Evolutionary conservation across 345 rosid species (phyloP), one percentile per base, ranked within the genome.

Genomic region (Moricandia arvensis): DNA sequence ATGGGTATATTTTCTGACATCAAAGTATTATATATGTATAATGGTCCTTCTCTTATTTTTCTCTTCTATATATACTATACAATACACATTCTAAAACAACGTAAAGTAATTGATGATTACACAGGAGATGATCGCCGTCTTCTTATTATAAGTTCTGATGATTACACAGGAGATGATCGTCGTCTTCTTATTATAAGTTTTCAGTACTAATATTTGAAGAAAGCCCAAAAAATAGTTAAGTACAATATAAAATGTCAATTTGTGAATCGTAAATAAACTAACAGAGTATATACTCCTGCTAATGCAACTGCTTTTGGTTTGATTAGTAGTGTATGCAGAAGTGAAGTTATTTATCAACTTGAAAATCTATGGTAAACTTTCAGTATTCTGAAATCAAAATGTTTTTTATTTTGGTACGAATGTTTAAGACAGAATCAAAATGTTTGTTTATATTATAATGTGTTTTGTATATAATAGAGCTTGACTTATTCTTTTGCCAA

Each of bases 401-500:
- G 0, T 29, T 29, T 29, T 29, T 29, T 29, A 1, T 29, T 29
- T 29, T 29, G 31, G 3, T 29, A 29, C 31, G 31, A 29, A 29
- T 29, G 31, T 29, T 29, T 29, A 29, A 29, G 31, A 29, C 31
- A 1, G 31, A 29, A 29, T 29, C 31, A 29, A 29, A 27, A 58
- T 55, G 2, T 21, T 55, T 65, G 66, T 24, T 72, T 64, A 45
- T 15, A 21, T 43, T 18, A 71, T 65, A 13, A 58, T n/a, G 67
- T 24, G 68, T 1, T 49, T 18, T 16, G 35, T 38, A 73, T 2
- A 29, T 29, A 29, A 21, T 21, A 66, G 53, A 49, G 59, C 38
- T 78, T 72, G 77, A 78, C 81, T 66, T 59, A 18, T 66, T 72
- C 47, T 26, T 72, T 35, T 72, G 77, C 73, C 73, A 71, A 51